Percentiles rank a stretch among this genome's conserved stretches.
phyloP scores from a whole-genome alignment of 257 asterid genomes.

The Gentiana straminea region DNA sequence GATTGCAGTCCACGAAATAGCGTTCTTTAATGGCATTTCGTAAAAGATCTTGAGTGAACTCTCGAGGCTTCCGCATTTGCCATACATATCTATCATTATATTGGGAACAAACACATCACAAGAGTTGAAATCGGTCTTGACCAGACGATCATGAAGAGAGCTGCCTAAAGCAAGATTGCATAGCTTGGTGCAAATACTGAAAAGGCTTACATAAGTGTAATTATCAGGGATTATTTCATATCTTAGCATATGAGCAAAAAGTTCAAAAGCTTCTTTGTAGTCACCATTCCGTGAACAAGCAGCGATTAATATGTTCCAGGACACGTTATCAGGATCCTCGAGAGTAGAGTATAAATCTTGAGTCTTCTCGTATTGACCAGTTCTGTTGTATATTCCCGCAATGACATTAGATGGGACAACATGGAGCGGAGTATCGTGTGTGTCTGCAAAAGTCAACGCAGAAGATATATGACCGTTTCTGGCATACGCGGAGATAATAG shows the following conservation, averaged over 20 bases:
- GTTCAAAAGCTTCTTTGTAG: constrained; percentile 54
- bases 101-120: constrained; percentile 63
- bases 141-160: constrained; percentile 54
- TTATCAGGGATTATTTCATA: constrained; percentile 44
- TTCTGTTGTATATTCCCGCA: constrained; percentile 61
- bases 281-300: constrained; percentile 85
- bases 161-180: constrained; percentile 67
- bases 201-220: constrained; percentile 70
- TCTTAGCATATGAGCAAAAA: constrained; percentile 55
- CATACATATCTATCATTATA: constrained; percentile 74
- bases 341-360: constrained; percentile 57
- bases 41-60: constrained; percentile 48
- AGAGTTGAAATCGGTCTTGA: constrained; percentile 30
- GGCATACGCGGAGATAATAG: constrained; percentile 56
- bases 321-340: constrained; percentile 60
- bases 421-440: constrained; percentile 18
- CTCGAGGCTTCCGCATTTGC: constrained; percentile 61
- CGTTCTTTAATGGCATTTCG: constrained; percentile 32
- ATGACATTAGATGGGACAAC: constrained; percentile 45
- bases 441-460: constrained; percentile 39
- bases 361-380: constrained; percentile 52
- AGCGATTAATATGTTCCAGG: constrained; percentile 83
- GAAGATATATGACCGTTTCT: constrained; percentile 34
- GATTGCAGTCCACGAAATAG: constrained; percentile 65
- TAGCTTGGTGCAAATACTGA: constrained; percentile 50